Evolutionary conservation across 257 asterid genomes (phyloP), one percentile per base, ranked within the genome.

Genomic region (Cinchona pubescens): DNA sequence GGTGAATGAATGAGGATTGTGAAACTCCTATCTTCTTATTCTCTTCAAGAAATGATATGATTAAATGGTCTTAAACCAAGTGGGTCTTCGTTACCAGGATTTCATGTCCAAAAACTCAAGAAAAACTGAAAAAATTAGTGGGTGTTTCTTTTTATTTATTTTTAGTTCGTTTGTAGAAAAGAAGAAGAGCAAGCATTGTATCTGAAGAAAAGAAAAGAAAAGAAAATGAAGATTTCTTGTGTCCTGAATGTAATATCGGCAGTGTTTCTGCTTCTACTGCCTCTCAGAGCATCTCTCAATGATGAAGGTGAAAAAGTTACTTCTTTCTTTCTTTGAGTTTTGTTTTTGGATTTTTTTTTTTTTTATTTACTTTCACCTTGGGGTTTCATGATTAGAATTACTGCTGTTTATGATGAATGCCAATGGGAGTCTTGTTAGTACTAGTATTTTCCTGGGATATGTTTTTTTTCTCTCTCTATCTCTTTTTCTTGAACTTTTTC

Each of bases 251-350:
- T 75, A 56, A 15, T 23, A 32, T 53, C 75, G 62, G 56, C 69
- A 18, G 73, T 75, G 18, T 51, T 69, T 19, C 43, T 85, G 38
- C 75, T 62, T 72, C 66, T 81, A 23, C 68, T 35, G 35, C 93
- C 87, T 7, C 81, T 83, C n/a, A 82, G 81, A 74, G 83, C 88
- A 23, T 38, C 92, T 58, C 87, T 87, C 65, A 75, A 71, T 11
- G 83, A 86, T 51, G 91, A 93, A 91, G 98, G 81, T 80, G 5
- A 6, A 21, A 53, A 7, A 48, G 19, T 51, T 70, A 14, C 18
- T 21, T 14, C 27, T n/a, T 14, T 3, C 58, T n/a, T 51, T 30
- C 32, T 32, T 25, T 76, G 8, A 5, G 34, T 21, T 69, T 56
- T 71, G 29, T 16, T 15, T 9, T 34, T 12, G 19, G 5, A 37